Evolutionary conservation across 2,329 filamentous ascomycete genomes (phyloP).

Genomic region (Cordyceps cateniannulata): DNA sequence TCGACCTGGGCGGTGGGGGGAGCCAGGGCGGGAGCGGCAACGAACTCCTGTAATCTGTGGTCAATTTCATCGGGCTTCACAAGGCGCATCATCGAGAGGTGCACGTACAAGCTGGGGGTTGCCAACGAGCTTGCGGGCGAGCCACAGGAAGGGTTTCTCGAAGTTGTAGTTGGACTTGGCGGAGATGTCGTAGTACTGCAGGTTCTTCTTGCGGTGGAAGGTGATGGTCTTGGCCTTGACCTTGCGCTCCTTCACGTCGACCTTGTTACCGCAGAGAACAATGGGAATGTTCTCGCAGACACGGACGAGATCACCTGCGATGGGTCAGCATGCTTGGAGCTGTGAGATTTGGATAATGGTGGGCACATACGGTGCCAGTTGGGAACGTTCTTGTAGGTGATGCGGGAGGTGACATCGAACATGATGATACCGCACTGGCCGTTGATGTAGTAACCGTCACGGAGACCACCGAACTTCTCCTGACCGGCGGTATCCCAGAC

Average conservation of each 20-base stretch:
- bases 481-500: constrained; percentile 99
- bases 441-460: constrained; percentile 99
- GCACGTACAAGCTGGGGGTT: constrained; percentile 51
- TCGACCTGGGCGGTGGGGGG: constrained; percentile 90
- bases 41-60: constrained; percentile 68
- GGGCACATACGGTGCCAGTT: constrained; percentile 94
- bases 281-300: constrained; percentile 99
- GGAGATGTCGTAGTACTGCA: constrained; percentile 99
- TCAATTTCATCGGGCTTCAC: constrained; percentile 21
- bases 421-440: constrained; percentile 99
- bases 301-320: constrained; percentile 86
- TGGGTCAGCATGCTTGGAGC: neutral
- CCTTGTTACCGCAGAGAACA: constrained; percentile 98
- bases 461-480: constrained; percentile 99
- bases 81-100: neutral
- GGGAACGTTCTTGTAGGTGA: constrained; percentile 99
- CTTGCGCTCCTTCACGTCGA: constrained; percentile 99
- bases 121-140: constrained; percentile 95
- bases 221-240: constrained; percentile 99
- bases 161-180: constrained; percentile 99
- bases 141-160: constrained; percentile 99
- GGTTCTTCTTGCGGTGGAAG: constrained; percentile 99
- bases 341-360: neutral
- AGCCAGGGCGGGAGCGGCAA: constrained; percentile 88
- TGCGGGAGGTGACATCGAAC: constrained; percentile 98